Evolutionary conservation across 257 asterid species (phyloP), one percentile per base, ranked within the genome.

Genomic region (Avicennia marina): DNA sequence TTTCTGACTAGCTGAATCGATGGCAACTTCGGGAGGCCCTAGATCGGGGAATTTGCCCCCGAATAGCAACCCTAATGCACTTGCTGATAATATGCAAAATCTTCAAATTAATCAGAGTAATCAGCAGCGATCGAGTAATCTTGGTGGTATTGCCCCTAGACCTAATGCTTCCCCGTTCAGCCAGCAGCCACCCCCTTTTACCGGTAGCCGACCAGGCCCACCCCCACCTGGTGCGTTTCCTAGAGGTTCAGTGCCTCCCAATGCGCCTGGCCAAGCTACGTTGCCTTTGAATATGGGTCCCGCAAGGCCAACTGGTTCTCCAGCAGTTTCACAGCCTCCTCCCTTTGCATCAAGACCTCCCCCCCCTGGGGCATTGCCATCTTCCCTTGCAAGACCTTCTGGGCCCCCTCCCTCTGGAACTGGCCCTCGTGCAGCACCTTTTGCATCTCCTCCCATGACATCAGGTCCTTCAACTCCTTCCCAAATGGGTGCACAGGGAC

Each of bases 11-110:
- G 67, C 53, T 71, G 59, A 76, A 71, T 63, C 64, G 64, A 93
- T 93, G 99, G 83, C 99, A 58, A 74, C 85, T 75, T 97, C 97
- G 13, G 91, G 91, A 64, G 87, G 95, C 62, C 76, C 89, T 50
- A 82, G 97, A 78, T 91, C 95, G 5, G 90, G 95, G 78, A 89
- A 70, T 76, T 76, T 65, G 43, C 97, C 89, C 46, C 90, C 83
- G 2, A 89, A 75, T 71, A 80, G 73, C 62, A 93, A 86, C 43
- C 91, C 96, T 52, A 89, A 82, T 71, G 67, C 84, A 27, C 81
- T 93, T 59, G 81, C 90, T 63, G 77, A 81, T 44, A 80, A 83
- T 62, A 80, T 93, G 89, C 95, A 86, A 73, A 93, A 93, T 55
- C 62, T 93, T 39, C 89, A 93, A 61, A 63, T 93, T 15, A 73